Percentiles rank a stretch among this genome's conserved stretches.
Evolutionary conservation across 306 rosid species (phyloP).

Genomic region (Prinsepia uniflora): DNA sequence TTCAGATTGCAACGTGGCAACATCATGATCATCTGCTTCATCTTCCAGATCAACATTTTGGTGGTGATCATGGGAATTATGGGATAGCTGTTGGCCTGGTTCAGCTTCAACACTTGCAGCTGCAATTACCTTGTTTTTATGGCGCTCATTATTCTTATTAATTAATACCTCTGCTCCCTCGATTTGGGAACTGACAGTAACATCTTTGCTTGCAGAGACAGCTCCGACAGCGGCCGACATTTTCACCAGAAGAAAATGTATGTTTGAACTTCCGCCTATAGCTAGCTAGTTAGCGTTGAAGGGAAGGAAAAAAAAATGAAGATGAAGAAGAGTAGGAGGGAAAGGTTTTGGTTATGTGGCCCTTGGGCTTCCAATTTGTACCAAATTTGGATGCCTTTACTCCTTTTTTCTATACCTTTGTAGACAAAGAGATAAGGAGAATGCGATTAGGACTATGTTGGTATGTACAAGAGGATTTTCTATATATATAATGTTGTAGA

Average conservation of each 20-base stretch:
- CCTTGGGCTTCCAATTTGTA: neutral
- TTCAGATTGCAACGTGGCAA: constrained; percentile 36
- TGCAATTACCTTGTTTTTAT: constrained; percentile 17
- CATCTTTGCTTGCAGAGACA: constrained; percentile 50
- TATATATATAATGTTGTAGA: neutral
- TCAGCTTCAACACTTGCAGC: constrained; percentile 22
- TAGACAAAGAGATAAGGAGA: neutral
- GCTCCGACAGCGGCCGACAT: constrained; percentile 67
- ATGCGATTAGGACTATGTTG: no score
- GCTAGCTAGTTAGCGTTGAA: neutral
- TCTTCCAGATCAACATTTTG: constrained; percentile 36
- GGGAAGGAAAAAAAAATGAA: neutral
- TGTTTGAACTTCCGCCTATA: neutral
- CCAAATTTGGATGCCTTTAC: constrained; percentile 3
- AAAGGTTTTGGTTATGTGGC: neutral
- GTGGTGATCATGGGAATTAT: constrained; percentile 13
- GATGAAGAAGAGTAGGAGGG: neutral
- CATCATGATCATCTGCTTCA: constrained; percentile 42
- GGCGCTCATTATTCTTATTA: constrained; percentile 35
- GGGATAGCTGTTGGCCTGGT: constrained; percentile 16
- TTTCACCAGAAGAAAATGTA: constrained; percentile 13
- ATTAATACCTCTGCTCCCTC: constrained; percentile 35
- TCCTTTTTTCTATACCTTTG: neutral
- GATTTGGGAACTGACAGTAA: constrained; percentile 36
- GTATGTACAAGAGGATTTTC: no score